These are phyloP conservation scores for Botryotinia narcissicola DNA, from an alignment of 2,329 filamentous ascomycete genomes.

Conservation along the genomic window DNA sequence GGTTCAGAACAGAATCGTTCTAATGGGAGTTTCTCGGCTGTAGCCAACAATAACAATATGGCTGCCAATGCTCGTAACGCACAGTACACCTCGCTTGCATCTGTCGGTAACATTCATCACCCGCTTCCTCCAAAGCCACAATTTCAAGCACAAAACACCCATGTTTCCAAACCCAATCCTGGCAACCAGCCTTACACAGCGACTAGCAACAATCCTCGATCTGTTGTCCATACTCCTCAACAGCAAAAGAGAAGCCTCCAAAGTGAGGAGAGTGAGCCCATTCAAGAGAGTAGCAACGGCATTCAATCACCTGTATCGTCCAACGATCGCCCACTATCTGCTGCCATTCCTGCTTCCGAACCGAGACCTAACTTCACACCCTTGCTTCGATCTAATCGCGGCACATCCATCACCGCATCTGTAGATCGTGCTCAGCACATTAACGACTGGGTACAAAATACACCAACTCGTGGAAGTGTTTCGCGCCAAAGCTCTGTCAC, in stretches of 20 bases:
- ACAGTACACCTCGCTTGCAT: constrained; percentile 2
- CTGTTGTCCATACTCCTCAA: constrained; percentile 2
- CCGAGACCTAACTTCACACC: constrained; percentile 24
- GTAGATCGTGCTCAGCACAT: constrained; percentile 26
- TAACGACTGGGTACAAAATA: constrained; percentile 25
- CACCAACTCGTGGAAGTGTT: constrained; percentile 14
- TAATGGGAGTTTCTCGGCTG: background rate
- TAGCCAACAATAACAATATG: background rate
- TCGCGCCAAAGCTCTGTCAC: background rate
- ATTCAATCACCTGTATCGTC: background rate
- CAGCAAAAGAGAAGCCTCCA: background rate
- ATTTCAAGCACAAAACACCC: background rate
- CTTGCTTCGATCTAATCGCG: constrained; percentile 28
- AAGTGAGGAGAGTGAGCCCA: background rate
- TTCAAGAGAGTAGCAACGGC: background rate
- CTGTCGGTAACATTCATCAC: background rate
- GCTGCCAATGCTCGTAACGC: constrained; percentile 13
- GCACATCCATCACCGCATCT: constrained; percentile 24
- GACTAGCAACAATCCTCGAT: background rate
- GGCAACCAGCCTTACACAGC: background rate
- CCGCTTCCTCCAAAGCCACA: constrained; percentile 12
- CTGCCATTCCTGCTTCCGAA: constrained; percentile 24
- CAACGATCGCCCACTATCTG: background rate
- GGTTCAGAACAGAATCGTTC: background rate
- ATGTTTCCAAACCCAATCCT: background rate